These are phyloP conservation scores for Backusella luteola DNA, from an alignment of 192 early-diverging fungal genomes.

Conservation along the genomic window DNA sequence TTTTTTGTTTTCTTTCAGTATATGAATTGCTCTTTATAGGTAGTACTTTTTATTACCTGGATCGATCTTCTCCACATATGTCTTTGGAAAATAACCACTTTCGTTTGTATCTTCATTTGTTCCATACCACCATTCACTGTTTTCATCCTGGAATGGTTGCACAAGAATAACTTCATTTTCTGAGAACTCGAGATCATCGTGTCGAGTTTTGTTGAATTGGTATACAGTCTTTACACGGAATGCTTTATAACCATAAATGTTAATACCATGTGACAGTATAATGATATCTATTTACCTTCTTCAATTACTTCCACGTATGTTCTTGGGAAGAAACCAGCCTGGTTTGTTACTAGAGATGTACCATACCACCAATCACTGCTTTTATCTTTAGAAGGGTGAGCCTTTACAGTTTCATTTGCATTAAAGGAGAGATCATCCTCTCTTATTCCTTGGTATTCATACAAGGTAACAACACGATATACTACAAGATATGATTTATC, in stretches of 20 bases:
- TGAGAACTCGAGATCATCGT: constrained; percentile 54
- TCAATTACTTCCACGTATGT: constrained; percentile 53
- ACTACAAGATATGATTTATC: constrained; percentile 15
- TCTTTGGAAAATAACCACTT: constrained; percentile 63
- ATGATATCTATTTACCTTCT: constrained; percentile 23
- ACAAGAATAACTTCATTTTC: constrained; percentile 54
- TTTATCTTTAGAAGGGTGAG: constrained; percentile 50
- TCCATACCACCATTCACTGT: constrained; percentile 71
- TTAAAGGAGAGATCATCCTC: constrained; percentile 58
- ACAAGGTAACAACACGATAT: constrained; percentile 38
- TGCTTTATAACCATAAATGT: constrained; percentile 15
- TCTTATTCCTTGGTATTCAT: constrained; percentile 51
- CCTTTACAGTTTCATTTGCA: constrained; percentile 52
- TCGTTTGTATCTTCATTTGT: constrained; percentile 37
- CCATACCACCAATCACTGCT: constrained; percentile 72
- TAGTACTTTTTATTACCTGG: constrained; percentile 22
- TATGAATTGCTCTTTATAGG: no score
- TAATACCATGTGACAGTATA: background rate
- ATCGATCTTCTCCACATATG: constrained; percentile 46
- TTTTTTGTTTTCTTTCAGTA: no score
- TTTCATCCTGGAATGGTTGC: constrained; percentile 50
- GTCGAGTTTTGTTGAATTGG: constrained; percentile 44
- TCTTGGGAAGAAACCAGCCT: constrained; percentile 63
- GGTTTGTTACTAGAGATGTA: constrained; percentile 28
- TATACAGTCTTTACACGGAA: constrained; percentile 42